A percentile compares a stretch with the other conserved stretches of the same genome.
These are phyloP conservation scores for Tolypocladium capitatum DNA, from an alignment of 2,329 filamentous ascomycete genomes.

Conservation along the genomic window DNA sequence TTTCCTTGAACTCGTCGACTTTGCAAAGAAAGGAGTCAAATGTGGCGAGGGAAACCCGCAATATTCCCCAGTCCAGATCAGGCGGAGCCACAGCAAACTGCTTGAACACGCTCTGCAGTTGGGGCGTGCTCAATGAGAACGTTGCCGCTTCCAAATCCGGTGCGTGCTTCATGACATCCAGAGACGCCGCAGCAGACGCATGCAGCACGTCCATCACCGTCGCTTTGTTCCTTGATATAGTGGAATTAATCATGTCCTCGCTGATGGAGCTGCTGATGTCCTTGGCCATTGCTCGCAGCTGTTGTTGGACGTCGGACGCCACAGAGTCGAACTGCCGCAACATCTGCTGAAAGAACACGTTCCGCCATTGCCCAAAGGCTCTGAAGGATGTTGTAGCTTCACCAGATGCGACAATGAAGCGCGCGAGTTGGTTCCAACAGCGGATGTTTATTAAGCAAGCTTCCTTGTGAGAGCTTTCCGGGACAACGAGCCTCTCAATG, in stretches of 20 bases:
- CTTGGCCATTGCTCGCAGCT: slow-evolving; percentile 35
- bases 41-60: slow-evolving; percentile 31
- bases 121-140: slow-evolving; percentile 34
- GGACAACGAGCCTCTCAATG: slow-evolving; percentile 45
- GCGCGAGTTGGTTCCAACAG: slow-evolving; percentile 49
- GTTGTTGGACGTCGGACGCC: slow-evolving; percentile 41
- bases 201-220: slow-evolving; percentile 39
- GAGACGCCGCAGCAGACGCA: slow-evolving; percentile 32
- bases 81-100: slow-evolving; percentile 29
- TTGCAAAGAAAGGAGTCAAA: slow-evolving; percentile 32
- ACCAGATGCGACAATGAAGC: slow-evolving; percentile 39
- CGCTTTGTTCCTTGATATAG: slow-evolving; percentile 38
- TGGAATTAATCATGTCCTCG: slow-evolving; percentile 31
- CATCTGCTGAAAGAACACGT: slow-evolving; percentile 41
- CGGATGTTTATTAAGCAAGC: slow-evolving; percentile 51
- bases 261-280: slow-evolving; percentile 29
- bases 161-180: slow-evolving; percentile 36
- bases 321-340: slow-evolving; percentile 44
- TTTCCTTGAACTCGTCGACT: slow-evolving; percentile 28
- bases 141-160: slow-evolving; percentile 31
- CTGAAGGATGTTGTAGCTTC: slow-evolving; percentile 35
- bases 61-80: slow-evolving; percentile 34
- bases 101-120: slow-evolving; percentile 37
- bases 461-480: slow-evolving; percentile 50
- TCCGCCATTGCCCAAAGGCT: slow-evolving; percentile 35